Percentiles rank a stretch among this genome's conserved stretches.
These are phyloP conservation scores for Cladosporium sp. DNA, from an alignment of 2,329 filamentous ascomycete genomes.

Conservation along the genomic window DNA sequence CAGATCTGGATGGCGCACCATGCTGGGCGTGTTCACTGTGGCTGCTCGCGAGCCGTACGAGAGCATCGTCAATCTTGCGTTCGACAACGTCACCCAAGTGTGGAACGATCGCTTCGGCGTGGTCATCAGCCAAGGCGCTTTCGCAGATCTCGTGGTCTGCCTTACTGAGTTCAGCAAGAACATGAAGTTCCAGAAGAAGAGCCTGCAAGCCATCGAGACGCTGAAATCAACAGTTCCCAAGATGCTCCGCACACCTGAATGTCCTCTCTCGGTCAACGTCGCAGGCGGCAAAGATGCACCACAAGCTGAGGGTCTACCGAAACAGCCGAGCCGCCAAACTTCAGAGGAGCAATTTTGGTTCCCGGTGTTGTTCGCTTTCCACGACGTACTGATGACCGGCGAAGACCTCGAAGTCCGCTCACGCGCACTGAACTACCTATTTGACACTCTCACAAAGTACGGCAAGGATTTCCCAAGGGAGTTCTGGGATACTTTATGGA, in stretches of 20 bases:
- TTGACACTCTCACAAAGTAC: slow-evolving; percentile 84
- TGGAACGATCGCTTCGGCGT: slow-evolving; percentile 94
- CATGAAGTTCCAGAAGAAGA: slow-evolving; percentile 97
- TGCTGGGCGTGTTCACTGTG: slow-evolving; percentile 98
- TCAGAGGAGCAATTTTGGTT: slow-evolving; percentile 99
- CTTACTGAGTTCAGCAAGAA: slow-evolving; percentile 99
- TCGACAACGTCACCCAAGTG: slow-evolving; percentile 91
- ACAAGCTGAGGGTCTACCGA: slow-evolving; percentile 47
- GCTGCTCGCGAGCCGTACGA: slow-evolving; percentile 91
- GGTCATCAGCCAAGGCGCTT: slow-evolving; percentile 92
- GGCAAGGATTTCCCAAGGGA: slow-evolving; percentile 86
- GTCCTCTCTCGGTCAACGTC: slow-evolving; percentile 68
- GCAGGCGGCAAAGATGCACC: slow-evolving; percentile 39
- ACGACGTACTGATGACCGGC: slow-evolving; percentile 97
- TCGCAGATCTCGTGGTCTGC: slow-evolving; percentile 92
- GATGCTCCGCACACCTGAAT: slow-evolving; percentile 94
- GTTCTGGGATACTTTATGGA: slow-evolving; percentile 98
- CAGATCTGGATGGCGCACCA: slow-evolving; percentile 94
- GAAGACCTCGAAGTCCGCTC: slow-evolving; percentile 95
- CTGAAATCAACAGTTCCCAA: slow-evolving; percentile 88
- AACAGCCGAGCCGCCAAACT: slow-evolving; percentile 70
- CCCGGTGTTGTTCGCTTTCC: slow-evolving; percentile 93
- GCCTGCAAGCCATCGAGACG: slow-evolving; percentile 87
- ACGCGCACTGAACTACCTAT: slow-evolving; percentile 86
- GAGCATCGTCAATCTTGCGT: slow-evolving; percentile 91